Base-by-base conservation (phyloP, 1,284 basidiomycete genomes). In the Laetiporus sulphureus region DNA sequence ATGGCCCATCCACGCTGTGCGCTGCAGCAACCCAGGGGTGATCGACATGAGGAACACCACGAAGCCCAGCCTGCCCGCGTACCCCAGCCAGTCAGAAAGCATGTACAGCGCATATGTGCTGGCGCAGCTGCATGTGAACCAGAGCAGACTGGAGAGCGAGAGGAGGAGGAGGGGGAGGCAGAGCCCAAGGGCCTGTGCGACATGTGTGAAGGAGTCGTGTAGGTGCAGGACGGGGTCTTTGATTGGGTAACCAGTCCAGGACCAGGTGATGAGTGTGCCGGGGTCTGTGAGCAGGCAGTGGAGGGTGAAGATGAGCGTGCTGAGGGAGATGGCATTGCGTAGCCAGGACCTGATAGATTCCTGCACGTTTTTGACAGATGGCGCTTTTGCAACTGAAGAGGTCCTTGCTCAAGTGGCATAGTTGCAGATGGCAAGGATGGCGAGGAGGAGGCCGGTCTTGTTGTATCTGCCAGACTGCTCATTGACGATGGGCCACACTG, bases 211-310 rank as follows among this genome's bases (percentile, higher is more conserved):
- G 0, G 74, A 72, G 18, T 83, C 84, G 56, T 90, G 82, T 2
- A 84, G 64, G 55, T 89, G 79, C 2, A 90, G 83, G 7, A 82
- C 62, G 1, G 91, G 91, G 1, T 89, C 90, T 32, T 66, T 74
- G 45, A 75, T 56, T 0, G 93, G 89, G 53, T 84, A 95, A 1
- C 93, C 93, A 0, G 85, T 86, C 91, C 91, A 96, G 1, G 86
- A 83, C 88, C 90, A 95, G 2, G 89, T 81, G 47, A 95, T 77
- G 41, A 94, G 73, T 0, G 91, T 93, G 46, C 84, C 85, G 1
- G 83, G 68, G 52, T 97, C 92, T 5, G 81, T 78, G 32, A 91
- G 67, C 42, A 91, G 73, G 25, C 79, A 84, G 56, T 95, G 89
- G 0, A 94, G 55, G 11, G 79, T 73, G 65, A 89, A 92, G 13